phyloP scores from a whole-genome alignment of 257 asterid species.

The Handroanthus guayacan region DNA sequence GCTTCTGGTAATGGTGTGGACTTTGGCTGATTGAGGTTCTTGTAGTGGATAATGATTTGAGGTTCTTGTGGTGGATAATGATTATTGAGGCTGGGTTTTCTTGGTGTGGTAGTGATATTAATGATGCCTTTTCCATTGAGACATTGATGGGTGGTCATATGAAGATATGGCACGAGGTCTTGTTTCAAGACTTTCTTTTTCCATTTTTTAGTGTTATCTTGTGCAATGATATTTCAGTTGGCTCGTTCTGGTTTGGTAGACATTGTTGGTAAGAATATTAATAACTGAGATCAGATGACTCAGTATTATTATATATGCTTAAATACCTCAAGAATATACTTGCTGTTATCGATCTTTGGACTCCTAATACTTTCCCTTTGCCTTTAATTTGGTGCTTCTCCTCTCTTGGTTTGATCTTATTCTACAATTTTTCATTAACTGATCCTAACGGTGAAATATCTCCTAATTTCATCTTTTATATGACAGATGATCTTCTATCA shows the following conservation, averaged over 20 bases:
- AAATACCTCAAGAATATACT: conserved; percentile 1
- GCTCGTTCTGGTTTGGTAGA: not conserved
- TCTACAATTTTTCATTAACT: not conserved
- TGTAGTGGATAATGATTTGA: too few species aligned
- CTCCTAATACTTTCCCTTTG: conserved; percentile 8
- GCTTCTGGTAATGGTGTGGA: conserved; percentile 3
- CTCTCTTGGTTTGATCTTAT: not conserved
- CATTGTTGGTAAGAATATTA: not conserved
- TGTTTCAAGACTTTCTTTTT: not conserved
- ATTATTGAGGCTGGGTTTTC: not conserved
- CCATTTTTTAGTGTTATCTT: not conserved
- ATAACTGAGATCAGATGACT: not conserved
- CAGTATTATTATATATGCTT: not conserved
- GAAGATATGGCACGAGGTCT: not conserved
- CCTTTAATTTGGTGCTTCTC: conserved; percentile 6
- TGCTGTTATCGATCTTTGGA: conserved; percentile 23
- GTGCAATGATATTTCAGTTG: not conserved
- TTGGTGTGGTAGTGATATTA: not conserved
- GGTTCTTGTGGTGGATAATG: not conserved
- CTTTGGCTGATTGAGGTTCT: too few species aligned
- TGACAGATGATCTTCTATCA: conserved; percentile 33
- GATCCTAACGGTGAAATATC: conserved; percentile 16
- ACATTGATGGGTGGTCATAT: conserved; percentile 11
- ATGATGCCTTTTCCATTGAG: not conserved
- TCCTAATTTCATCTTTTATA: conserved; percentile 18